Percentiles rank a stretch among this genome's conserved stretches.
Evolutionary conservation across 129 eudicot species (phyloP).

Genomic region (Flaveria trinervia): DNA sequence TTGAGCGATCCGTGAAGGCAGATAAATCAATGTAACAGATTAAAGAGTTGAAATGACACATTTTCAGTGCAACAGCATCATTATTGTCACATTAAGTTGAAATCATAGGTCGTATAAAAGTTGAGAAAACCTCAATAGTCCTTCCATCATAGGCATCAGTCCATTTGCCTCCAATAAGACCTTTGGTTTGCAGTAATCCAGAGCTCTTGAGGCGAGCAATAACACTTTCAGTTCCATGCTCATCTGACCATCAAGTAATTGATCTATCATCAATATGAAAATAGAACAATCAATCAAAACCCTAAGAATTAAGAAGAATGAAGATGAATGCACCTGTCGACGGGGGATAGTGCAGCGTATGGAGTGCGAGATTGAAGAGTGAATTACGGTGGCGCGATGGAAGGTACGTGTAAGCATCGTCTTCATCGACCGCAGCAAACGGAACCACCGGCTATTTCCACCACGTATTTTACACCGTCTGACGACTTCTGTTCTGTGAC

Average conservation of each 20-base stretch:
- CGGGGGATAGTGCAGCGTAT: background rate
- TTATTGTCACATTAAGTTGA: background rate
- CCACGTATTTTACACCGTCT: background rate
- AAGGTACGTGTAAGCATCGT: background rate
- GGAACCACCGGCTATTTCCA: background rate
- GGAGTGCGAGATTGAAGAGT: background rate
- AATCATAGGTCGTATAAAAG: no score
- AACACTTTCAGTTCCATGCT: constrained; percentile 59
- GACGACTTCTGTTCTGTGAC: background rate
- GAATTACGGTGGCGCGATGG: background rate
- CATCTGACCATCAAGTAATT: constrained; percentile 36
- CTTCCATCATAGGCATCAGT: constrained; percentile 79
- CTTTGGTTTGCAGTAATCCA: constrained; percentile 63
- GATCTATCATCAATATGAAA: background rate
- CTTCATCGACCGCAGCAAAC: background rate
- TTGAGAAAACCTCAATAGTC: constrained; percentile 28
- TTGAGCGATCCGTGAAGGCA: no score
- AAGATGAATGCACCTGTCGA: background rate
- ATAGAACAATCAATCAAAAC: background rate
- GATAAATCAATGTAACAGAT: no score
- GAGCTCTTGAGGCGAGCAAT: constrained; percentile 57
- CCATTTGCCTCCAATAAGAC: constrained; percentile 91
- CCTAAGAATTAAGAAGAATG: background rate
- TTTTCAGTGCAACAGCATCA: background rate
- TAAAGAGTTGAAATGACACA: no score